Evolutionary conservation across 2,329 filamentous ascomycete species (phyloP).

Genomic region (Hymenoscyphus occultus): DNA sequence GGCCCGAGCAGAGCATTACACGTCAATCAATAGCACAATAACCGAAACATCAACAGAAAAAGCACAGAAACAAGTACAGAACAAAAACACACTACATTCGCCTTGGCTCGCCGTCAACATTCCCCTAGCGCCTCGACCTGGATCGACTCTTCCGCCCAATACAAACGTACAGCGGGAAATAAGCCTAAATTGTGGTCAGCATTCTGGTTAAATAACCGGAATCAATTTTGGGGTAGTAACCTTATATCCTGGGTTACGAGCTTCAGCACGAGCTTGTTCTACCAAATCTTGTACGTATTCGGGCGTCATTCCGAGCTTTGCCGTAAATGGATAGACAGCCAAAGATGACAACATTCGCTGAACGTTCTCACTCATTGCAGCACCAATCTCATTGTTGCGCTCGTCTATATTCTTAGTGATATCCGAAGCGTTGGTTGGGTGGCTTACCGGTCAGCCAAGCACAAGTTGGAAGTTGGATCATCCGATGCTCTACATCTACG

Average conservation of each 20-base stretch:
- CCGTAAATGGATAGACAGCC: slow-evolving; percentile 54
- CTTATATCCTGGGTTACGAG: slow-evolving; percentile 53
- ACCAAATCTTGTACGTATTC: slow-evolving; percentile 57
- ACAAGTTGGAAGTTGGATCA: slow-evolving; percentile 67
- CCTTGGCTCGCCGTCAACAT: background rate
- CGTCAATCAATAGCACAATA: background rate
- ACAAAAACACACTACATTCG: background rate
- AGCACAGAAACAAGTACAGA: background rate
- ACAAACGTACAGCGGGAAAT: slow-evolving; percentile 63
- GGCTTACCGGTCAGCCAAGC: slow-evolving; percentile 64
- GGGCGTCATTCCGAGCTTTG: slow-evolving; percentile 50
- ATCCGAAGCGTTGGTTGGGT: background rate
- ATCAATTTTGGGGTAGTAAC: slow-evolving; percentile 37
- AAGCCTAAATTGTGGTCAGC: slow-evolving; percentile 41
- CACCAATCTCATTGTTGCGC: slow-evolving; percentile 52
- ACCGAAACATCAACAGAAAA: background rate
- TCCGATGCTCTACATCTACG: slow-evolving; percentile 61
- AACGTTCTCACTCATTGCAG: slow-evolving; percentile 52
- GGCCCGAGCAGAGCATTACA: background rate
- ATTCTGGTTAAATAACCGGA: background rate
- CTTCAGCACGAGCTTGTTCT: slow-evolving; percentile 53
- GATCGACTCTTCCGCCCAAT: slow-evolving; percentile 54
- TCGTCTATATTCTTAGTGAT: slow-evolving; percentile 40
- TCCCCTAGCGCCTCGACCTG: slow-evolving; percentile 27
- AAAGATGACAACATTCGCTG: slow-evolving; percentile 53